A percentile compares a stretch with the other conserved stretches of the same genome.
phyloP scores from a whole-genome alignment of 805 yeast genomes.

The Yarrowia keelungensis region DNA sequence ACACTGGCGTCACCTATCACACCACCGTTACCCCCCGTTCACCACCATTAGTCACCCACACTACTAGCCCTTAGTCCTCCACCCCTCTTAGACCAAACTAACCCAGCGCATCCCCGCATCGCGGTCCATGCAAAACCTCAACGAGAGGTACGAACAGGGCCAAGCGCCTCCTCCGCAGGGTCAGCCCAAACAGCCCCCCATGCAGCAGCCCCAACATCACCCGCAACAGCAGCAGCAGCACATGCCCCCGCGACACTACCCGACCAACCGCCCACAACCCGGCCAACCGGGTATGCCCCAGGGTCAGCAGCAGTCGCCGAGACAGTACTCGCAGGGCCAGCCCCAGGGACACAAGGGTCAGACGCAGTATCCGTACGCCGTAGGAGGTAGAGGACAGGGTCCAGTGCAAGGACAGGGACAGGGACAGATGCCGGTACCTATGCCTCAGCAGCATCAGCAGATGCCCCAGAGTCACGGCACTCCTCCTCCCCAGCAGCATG shows the following conservation, averaged over 20 bases:
- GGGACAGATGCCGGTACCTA: neutral
- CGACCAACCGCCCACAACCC: conserved; percentile 23
- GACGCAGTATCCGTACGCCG: conserved; percentile 15
- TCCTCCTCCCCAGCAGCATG: conserved; percentile 18
- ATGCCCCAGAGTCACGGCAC: neutral
- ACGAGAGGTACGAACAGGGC: conserved; percentile 28
- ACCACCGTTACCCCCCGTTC: too few species aligned
- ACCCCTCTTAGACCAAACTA: neutral
- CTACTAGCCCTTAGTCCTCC: neutral
- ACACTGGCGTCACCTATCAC: too few species aligned
- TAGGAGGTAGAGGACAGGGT: neutral
- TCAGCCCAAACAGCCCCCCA: conserved; percentile 7
- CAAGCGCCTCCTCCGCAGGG: conserved; percentile 15
- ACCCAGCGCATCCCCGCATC: conserved; percentile 36
- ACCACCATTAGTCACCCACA: too few species aligned
- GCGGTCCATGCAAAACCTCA: conserved; percentile 29
- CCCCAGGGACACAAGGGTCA: conserved; percentile 29
- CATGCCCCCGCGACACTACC: conserved; percentile 32
- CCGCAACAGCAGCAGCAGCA: conserved; percentile 34
- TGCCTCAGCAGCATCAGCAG: conserved; percentile 2
- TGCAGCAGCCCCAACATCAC: conserved; percentile 14
- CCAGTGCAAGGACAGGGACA: neutral
- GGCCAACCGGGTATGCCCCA: neutral
- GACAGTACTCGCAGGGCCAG: neutral
- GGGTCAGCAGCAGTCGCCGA: neutral